These are phyloP conservation scores for Trichoderma asperelloides DNA, from an alignment of 495 filamentous ascomycete genomes.

Conservation along the genomic window DNA sequence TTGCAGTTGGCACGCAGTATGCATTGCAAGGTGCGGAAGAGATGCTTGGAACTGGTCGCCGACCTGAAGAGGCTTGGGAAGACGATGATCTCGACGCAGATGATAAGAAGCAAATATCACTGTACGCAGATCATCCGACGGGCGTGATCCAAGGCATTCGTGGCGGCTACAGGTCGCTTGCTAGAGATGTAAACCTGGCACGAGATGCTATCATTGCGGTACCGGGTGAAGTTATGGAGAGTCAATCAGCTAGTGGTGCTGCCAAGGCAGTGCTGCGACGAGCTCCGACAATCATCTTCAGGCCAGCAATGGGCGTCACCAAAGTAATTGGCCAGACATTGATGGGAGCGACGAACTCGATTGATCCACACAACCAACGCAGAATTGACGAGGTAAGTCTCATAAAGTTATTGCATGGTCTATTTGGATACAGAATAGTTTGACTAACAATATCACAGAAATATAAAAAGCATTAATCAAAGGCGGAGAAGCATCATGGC, in stretches of 20 bases:
- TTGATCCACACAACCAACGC: slow-evolving; percentile 76
- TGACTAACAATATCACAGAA: slow-evolving; percentile 26
- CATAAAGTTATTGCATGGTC: background rate
- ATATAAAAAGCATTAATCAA: slow-evolving; percentile 29
- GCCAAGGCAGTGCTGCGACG: slow-evolving; percentile 69
- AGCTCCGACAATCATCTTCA: slow-evolving; percentile 82
- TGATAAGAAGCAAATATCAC: slow-evolving; percentile 65
- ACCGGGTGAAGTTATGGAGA: slow-evolving; percentile 83
- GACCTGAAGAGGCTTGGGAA: slow-evolving; percentile 36
- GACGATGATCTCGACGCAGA: slow-evolving; percentile 56
- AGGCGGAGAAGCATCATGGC: background rate
- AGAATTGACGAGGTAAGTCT: slow-evolving; percentile 77
- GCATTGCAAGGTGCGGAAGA: slow-evolving; percentile 82
- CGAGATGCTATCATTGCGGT: slow-evolving; percentile 92
- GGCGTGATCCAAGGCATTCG: slow-evolving; percentile 78
- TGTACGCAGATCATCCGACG: slow-evolving; percentile 89
- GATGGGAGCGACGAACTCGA: slow-evolving; percentile 84
- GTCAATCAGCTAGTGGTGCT: slow-evolving; percentile 70
- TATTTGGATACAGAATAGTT: background rate
- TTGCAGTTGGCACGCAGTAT: slow-evolving; percentile 90
- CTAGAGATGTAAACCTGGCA: slow-evolving; percentile 75
- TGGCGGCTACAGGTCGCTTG: slow-evolving; percentile 70
- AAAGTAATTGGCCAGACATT: slow-evolving; percentile 85
- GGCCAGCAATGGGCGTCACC: slow-evolving; percentile 82
- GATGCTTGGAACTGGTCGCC: slow-evolving; percentile 38